phyloP scores from a whole-genome alignment of 164 flowering plant species.

The Sedum album region DNA sequence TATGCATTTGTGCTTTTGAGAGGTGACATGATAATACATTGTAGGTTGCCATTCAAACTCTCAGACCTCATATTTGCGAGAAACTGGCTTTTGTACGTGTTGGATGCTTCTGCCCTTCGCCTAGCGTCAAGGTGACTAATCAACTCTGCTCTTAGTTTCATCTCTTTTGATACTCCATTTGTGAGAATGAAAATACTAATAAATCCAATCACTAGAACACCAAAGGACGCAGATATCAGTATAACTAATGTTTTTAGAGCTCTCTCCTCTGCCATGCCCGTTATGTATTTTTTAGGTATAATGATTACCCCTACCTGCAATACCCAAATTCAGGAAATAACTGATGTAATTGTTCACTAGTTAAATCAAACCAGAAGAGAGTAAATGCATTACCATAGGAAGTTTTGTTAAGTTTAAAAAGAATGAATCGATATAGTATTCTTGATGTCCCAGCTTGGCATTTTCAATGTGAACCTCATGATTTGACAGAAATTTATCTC shows the following conservation, averaged over 20 bases:
- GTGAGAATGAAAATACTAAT: slow-evolving; percentile 81
- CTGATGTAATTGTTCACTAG: not conserved
- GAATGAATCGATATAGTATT: slow-evolving; percentile 83
- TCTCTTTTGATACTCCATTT: slow-evolving; percentile 96
- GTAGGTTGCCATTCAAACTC: not conserved
- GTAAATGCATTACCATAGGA: slow-evolving; percentile 60
- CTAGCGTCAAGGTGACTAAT: slow-evolving; percentile 96
- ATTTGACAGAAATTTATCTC: slow-evolving; percentile 37
- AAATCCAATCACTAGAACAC: slow-evolving; percentile 78
- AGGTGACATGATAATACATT: not conserved
- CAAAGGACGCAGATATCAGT: slow-evolving; percentile 83
- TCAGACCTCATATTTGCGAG: slow-evolving; percentile 90
- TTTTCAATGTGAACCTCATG: slow-evolving; percentile 75
- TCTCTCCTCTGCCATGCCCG: slow-evolving; percentile 89
- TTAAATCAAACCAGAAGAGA: not conserved
- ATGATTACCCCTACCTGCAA: slow-evolving; percentile 91
- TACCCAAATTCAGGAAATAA: not conserved
- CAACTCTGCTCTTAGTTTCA: slow-evolving; percentile 91
- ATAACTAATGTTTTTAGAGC: slow-evolving; percentile 76
- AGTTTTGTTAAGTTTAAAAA: slow-evolving; percentile 76
- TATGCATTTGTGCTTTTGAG: too few species aligned
- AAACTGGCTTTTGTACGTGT: slow-evolving; percentile 96
- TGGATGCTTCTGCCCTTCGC: slow-evolving; percentile 94
- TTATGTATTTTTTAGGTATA: slow-evolving; percentile 74
- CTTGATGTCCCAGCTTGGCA: slow-evolving; percentile 55